These are phyloP conservation scores for Primulina eburnea DNA, from an alignment of 257 asterid species.

Conservation along the genomic window DNA sequence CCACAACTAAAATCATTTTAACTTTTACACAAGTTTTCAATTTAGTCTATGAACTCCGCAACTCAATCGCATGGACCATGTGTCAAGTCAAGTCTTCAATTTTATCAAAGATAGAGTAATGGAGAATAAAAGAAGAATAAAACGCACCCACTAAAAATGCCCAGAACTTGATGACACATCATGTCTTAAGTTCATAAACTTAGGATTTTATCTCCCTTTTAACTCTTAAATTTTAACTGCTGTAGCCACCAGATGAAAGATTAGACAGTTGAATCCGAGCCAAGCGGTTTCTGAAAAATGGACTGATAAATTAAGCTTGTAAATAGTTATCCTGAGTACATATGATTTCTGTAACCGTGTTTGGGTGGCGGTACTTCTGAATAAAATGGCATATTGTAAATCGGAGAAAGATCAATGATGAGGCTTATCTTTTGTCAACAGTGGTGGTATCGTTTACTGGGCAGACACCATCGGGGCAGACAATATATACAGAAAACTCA, in stretches of 20 bases:
- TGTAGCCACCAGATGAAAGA: slow-evolving; percentile 6
- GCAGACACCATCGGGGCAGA: slow-evolving; percentile 90
- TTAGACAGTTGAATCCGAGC: neutral
- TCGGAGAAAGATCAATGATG: slow-evolving; percentile 3
- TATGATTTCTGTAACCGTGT: slow-evolving; percentile 4
- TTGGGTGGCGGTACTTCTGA: slow-evolving; percentile 1
- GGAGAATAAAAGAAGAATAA: neutral
- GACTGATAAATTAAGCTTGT: neutral
- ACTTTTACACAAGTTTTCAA: neutral
- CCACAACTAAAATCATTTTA: neutral
- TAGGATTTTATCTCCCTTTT: neutral
- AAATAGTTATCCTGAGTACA: slow-evolving; percentile 1
- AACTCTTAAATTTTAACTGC: no score
- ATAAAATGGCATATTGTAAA: slow-evolving; percentile 5
- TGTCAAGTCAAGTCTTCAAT: slow-evolving; percentile 5
- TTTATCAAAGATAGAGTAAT: neutral
- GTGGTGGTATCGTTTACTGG: slow-evolving; percentile 96
- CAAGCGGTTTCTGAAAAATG: neutral
- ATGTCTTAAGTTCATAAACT: neutral
- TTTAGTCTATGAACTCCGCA: neutral
- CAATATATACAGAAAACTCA: slow-evolving; percentile 64
- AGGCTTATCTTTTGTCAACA: slow-evolving; percentile 37
- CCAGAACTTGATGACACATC: neutral
- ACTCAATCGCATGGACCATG: neutral
- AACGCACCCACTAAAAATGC: neutral